A percentile compares a stretch with the other conserved stretches of the same genome.
phyloP scores from a whole-genome alignment of 2,329 filamentous ascomycete species.

The Fusarium chlamydosporum region DNA sequence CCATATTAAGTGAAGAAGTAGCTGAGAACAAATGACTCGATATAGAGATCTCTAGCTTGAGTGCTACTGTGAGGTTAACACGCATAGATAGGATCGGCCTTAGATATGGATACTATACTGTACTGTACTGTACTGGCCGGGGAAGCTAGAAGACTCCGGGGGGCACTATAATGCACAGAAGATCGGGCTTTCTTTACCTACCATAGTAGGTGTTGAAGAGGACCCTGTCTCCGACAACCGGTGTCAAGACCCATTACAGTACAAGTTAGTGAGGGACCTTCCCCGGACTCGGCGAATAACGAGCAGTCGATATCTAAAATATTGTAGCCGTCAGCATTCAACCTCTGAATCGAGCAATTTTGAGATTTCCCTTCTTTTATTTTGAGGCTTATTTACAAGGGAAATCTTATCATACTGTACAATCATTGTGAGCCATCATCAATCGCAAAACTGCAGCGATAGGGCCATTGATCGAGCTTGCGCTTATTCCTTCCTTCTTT shows the following conservation, averaged over 20 bases:
- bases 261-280: slow-evolving; percentile 24
- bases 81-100: slow-evolving; percentile 6
- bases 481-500: background rate
- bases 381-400: background rate
- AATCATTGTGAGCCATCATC: background rate
- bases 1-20: background rate
- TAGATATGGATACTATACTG: slow-evolving; percentile 4
- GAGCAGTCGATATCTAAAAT: slow-evolving; percentile 37
- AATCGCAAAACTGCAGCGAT: no score
- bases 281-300: slow-evolving; percentile 36
- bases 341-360: slow-evolving; percentile 20
- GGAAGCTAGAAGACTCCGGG: slow-evolving; percentile 11
- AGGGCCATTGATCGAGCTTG: background rate
- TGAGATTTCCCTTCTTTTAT: background rate
- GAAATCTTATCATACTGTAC: background rate
- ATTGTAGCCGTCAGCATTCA: slow-evolving; percentile 31
- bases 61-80: background rate
- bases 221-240: slow-evolving; percentile 35
- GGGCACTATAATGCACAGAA: slow-evolving; percentile 2
- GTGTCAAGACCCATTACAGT: slow-evolving; percentile 17
- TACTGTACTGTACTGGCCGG: background rate
- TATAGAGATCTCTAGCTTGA: background rate
- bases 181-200: background rate
- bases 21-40: background rate
- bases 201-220: no score